Percentiles rank a stretch among this genome's conserved stretches.
Conservation (phyloP, 495 filamentous ascomycete species). For the Chaetomium cochliodes region DNA sequence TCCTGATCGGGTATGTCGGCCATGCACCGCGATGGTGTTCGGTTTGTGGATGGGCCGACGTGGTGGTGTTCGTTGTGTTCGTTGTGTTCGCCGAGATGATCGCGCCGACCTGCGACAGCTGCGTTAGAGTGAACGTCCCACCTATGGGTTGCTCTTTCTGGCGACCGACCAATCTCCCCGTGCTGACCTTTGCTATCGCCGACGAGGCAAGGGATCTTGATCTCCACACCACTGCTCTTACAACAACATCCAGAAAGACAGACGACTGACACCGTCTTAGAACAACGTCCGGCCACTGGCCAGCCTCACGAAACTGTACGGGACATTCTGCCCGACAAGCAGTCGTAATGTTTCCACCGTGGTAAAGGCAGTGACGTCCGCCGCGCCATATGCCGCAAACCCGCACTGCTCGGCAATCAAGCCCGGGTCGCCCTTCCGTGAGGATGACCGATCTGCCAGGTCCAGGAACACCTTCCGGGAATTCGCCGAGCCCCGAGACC, state of each 20-base stretch:
- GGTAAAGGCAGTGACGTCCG: constrained; percentile 76
- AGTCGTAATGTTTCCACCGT: constrained; percentile 75
- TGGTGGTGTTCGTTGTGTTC: too few relatives aligned
- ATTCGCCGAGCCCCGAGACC: constrained; percentile 49
- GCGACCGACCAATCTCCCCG: too few relatives aligned
- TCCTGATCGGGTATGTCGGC: not conserved
- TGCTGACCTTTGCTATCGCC: not conserved
- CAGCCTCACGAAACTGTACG: constrained; percentile 80
- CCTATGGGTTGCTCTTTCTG: too few relatives aligned
- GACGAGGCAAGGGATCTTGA: not conserved
- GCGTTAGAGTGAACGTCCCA: too few relatives aligned
- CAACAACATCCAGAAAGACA: too few relatives aligned
- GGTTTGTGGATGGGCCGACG: too few relatives aligned
- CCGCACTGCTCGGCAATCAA: constrained; percentile 66
- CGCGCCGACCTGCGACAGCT: too few relatives aligned
- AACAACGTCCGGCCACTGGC: constrained; percentile 69
- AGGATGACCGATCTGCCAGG: constrained; percentile 61
- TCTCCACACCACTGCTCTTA: too few relatives aligned
- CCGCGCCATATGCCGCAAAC: constrained; percentile 75
- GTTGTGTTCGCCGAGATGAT: too few relatives aligned
- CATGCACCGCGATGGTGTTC: not conserved
- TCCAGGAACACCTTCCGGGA: constrained; percentile 77
- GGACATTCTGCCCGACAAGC: constrained; percentile 80
- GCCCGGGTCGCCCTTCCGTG: constrained; percentile 65
- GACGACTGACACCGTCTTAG: constrained; percentile 34